Conservation (phyloP, 768 basidiomycete genomes). For the Kwoniella newhampshirensis region DNA sequence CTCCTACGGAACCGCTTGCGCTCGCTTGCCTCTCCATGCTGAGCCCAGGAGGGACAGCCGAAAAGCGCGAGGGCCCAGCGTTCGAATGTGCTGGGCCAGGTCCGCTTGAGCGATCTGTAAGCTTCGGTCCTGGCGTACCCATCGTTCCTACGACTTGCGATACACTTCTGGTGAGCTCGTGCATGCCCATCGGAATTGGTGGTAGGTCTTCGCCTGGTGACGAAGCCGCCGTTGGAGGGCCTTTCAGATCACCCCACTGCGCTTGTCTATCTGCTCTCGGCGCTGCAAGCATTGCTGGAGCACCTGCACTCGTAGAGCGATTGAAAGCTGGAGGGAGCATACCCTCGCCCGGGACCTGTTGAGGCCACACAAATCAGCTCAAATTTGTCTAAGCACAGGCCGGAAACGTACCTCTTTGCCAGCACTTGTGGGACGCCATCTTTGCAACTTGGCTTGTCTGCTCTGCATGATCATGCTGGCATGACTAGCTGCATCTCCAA, state of each 20-base stretch:
- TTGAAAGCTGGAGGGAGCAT: conserved; percentile 37
- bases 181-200: conserved; percentile 21
- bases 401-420: conserved; percentile 28
- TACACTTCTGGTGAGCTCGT: conserved; percentile 13
- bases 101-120: conserved; percentile 9
- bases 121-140: conserved; percentile 7
- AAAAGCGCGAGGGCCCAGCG: conserved; percentile 25
- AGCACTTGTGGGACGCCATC: conserved; percentile 51
- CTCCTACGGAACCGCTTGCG: conserved; percentile 38
- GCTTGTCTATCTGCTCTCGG: conserved; percentile 27
- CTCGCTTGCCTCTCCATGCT: conserved; percentile 32
- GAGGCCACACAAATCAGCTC: conserved; percentile 3
- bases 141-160: not conserved
- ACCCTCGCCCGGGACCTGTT: conserved; percentile 11
- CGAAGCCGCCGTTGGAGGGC: conserved; percentile 18
- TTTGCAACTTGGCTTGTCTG: conserved; percentile 55
- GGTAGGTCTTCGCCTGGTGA: conserved; percentile 40
- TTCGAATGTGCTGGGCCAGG: conserved; percentile 15
- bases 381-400: no score
- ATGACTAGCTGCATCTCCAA: conserved; percentile 48
- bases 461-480: conserved; percentile 55
- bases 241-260: conserved; percentile 24
- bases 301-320: conserved; percentile 38
- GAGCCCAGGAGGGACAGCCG: conserved; percentile 20
- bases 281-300: conserved; percentile 42